Percentiles rank a stretch among this genome's conserved stretches.
Conservation (phyloP, 2,329 filamentous ascomycete genomes). For the Xylariaceae sp. region DNA sequence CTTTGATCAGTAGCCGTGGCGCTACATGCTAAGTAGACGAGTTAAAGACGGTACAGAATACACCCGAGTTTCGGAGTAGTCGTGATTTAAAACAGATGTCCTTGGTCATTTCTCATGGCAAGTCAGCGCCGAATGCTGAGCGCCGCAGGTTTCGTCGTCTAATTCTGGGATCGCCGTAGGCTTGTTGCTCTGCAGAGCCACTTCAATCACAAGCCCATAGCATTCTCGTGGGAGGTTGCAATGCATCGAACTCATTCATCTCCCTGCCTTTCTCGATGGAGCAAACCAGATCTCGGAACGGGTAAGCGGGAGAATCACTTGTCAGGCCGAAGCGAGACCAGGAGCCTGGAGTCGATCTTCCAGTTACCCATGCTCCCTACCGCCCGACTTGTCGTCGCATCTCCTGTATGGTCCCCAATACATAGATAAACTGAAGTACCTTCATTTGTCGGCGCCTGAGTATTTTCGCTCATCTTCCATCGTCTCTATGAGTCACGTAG, state of each 20-base stretch:
- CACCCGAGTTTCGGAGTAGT: too few species aligned
- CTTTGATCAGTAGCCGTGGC: too few species aligned
- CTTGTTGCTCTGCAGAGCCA: too few species aligned
- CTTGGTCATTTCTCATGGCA: too few species aligned
- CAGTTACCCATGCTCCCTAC: slow-evolving; percentile 1
- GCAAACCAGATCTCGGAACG: slow-evolving; percentile 19
- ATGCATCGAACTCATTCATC: background rate
- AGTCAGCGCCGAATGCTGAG: too few species aligned
- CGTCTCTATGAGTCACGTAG: slow-evolving; percentile 8
- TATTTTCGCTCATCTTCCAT: too few species aligned
- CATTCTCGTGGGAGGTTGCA: too few species aligned
- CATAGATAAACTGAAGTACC: slow-evolving; percentile 10
- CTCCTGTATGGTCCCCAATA: background rate
- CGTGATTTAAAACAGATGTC: too few species aligned
- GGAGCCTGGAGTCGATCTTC: slow-evolving; percentile 22
- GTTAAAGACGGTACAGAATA: slow-evolving; percentile 9
- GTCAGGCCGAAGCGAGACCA: slow-evolving; percentile 21
- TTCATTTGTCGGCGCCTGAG: background rate
- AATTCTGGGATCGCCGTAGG: too few species aligned
- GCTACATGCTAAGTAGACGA: too few species aligned
- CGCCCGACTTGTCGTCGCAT: slow-evolving; percentile 5
- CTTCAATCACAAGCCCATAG: too few species aligned
- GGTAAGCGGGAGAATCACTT: slow-evolving; percentile 22
- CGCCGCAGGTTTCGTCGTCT: too few species aligned
- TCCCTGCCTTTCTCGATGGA: slow-evolving; percentile 2